Evolutionary conservation across 1,284 basidiomycete genomes (phyloP).

Genomic region (Vanrija pseudolonga): DNA sequence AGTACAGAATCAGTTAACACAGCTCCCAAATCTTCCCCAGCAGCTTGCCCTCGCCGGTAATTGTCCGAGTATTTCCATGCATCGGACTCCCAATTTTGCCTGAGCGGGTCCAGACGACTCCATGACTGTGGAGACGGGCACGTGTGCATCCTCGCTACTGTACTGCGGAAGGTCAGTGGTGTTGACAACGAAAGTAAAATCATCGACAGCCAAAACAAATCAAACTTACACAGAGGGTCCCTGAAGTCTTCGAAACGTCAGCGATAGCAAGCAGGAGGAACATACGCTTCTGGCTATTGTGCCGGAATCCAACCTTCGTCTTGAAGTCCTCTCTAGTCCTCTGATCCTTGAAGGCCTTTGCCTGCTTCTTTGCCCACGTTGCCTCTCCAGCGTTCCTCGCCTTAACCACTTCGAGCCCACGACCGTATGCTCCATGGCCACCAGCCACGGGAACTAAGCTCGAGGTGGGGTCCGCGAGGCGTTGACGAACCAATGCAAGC

Average conservation of each 20-base stretch:
- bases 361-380: constrained; percentile 81
- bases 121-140: too few species aligned
- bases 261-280: constrained; percentile 4
- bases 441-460: constrained; percentile 78
- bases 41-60: too few species aligned
- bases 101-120: too few species aligned
- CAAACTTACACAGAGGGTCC: constrained; percentile 47
- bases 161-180: constrained; percentile 1
- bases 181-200: not conserved
- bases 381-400: constrained; percentile 95
- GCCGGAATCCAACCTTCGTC: constrained; percentile 60
- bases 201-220: too few species aligned
- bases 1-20: too few species aligned
- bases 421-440: constrained; percentile 78
- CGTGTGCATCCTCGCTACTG: not conserved
- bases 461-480: constrained; percentile 73
- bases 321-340: constrained; percentile 75
- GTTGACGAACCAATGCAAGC: constrained; percentile 65
- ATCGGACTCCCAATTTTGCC: too few species aligned
- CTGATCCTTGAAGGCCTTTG: constrained; percentile 79
- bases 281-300: constrained; percentile 79
- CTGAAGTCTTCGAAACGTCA: constrained; percentile 57
- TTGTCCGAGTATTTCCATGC: too few species aligned
- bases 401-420: constrained; percentile 74
- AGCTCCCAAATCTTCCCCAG: too few species aligned